Evolutionary conservation across 768 basidiomycete genomes (phyloP), one percentile per base, ranked within the genome.

Genomic region (Crassisporium funariophilum): DNA sequence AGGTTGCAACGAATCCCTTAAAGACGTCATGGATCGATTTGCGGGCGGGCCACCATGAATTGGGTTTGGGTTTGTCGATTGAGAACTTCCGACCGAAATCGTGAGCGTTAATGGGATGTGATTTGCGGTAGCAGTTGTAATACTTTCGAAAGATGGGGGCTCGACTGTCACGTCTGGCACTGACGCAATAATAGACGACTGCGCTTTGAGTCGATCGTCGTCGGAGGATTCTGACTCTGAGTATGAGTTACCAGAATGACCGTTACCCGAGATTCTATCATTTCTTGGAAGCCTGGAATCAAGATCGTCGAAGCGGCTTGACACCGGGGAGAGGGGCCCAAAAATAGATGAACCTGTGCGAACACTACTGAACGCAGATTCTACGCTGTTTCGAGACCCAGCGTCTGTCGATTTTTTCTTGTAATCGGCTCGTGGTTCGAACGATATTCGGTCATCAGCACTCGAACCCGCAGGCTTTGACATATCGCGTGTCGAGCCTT

Each of bases 381-480:
- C 78, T 2, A 55, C 62, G 49, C 75, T 82, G 27, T 62, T 65
- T 39, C 70, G 70, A 34, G 75, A 74, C 17, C 73, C 70, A 5
- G 63, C 64, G 11, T 79, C 75, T 15, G 75, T 46, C 16, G 80
- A 82, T 41, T 67, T 67, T n/a, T 70, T 68, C 8, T 73, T 69
- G 4, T 72, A 69, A 47, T 79, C 75, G 8, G 76, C 63, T 15
- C 68, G 53, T 13, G 83, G 84, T 47, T 85, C 80, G 50, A 86
- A 85, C 1, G 83, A 81, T 22, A 83, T 51, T 23, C 64, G 71
- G 8, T 72, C 79, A 40, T 84, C 81, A 31, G 62, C 61, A 3
- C 74, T 75, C 37, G 65, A 66, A 31, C 64, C 64, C 49, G 66
- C 68, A 10, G 50, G 45, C 15, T 49, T 16, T 2, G 52, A 52